Conservation (phyloP, 169 alveolate species). For the Plasmodium berghei region DNA sequence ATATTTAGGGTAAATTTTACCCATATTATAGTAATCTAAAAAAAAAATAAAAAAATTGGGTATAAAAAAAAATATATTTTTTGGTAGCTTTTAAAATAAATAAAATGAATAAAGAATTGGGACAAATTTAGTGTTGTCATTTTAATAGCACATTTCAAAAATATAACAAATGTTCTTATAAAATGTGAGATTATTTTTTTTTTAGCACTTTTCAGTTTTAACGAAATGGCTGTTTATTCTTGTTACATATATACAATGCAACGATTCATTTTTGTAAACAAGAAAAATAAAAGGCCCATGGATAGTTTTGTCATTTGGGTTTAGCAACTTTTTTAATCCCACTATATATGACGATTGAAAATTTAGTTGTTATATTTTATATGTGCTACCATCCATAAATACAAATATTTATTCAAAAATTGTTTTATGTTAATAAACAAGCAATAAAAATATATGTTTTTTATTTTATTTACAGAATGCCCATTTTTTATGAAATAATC, state of each 20-base stretch:
- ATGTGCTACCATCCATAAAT: not conserved
- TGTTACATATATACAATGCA: too few relatives aligned
- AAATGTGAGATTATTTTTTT: too few relatives aligned
- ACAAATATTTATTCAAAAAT: not conserved
- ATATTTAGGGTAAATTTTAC: slow-evolving; percentile 21
- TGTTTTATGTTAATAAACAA: not conserved
- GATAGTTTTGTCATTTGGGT: too few relatives aligned
- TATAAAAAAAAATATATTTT: not conserved
- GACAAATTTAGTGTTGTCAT: too few relatives aligned
- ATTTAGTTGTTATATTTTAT: not conserved
- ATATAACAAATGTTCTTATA: too few relatives aligned
- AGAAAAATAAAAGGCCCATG: too few relatives aligned
- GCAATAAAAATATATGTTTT: not conserved
- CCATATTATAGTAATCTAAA: slow-evolving; percentile 35
- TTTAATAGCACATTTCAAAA: too few relatives aligned
- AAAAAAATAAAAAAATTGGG: not conserved
- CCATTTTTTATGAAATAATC: slow-evolving; percentile 68
- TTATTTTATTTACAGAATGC: slow-evolving; percentile 41
- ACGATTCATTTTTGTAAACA: too few relatives aligned
- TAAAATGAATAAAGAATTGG: not conserved
- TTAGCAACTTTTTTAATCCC: too few relatives aligned
- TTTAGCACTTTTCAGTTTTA: too few relatives aligned
- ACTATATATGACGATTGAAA: too few relatives aligned
- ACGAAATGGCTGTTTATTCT: too few relatives aligned
- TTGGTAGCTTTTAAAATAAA: not conserved